Percentiles rank a stretch among this genome's conserved stretches.
Evolutionary conservation across 345 rosid genomes (phyloP).

Genomic region (Clausena lansium): DNA sequence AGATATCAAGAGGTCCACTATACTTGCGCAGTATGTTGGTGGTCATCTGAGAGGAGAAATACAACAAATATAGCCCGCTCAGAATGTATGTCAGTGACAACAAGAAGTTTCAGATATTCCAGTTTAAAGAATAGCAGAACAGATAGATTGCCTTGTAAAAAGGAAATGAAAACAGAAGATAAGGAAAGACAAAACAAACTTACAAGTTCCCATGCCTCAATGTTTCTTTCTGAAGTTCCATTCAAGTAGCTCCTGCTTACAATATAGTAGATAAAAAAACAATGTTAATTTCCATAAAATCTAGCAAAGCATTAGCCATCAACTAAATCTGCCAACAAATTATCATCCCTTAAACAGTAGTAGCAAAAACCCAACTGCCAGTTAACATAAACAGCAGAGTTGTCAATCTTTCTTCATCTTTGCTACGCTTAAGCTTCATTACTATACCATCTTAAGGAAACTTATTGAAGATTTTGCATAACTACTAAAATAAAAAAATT

Average conservation of each 20-base stretch:
- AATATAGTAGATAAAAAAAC: not conserved
- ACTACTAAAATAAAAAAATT: not conserved
- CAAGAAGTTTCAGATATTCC: not conserved
- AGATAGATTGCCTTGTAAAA: not conserved
- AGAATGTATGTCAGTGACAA: not conserved
- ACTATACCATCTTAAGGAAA: not conserved
- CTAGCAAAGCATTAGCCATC: not conserved
- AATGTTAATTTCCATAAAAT: not conserved
- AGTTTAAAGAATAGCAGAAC: not conserved
- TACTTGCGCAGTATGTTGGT: slow-evolving; percentile 73
- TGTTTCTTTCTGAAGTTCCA: slow-evolving; percentile 38
- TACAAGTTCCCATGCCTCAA: slow-evolving; percentile 88
- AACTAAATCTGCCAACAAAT: not conserved
- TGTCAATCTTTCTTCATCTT: not conserved
- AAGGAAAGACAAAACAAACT: slow-evolving; percentile 10
- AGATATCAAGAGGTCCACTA: slow-evolving; percentile 68
- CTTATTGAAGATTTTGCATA: not conserved
- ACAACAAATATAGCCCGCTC: not conserved
- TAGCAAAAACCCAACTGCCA: not conserved
- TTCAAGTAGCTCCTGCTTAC: slow-evolving; percentile 50
- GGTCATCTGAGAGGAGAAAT: slow-evolving; percentile 41
- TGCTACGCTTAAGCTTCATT: not conserved
- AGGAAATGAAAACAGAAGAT: not conserved
- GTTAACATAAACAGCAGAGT: not conserved
- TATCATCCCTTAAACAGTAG: not conserved